Percentiles rank a stretch among this genome's conserved stretches.
Evolutionary conservation across 1,284 basidiomycete genomes (phyloP).

Genomic region (Austroboletus olivaceoglutinosus): DNA sequence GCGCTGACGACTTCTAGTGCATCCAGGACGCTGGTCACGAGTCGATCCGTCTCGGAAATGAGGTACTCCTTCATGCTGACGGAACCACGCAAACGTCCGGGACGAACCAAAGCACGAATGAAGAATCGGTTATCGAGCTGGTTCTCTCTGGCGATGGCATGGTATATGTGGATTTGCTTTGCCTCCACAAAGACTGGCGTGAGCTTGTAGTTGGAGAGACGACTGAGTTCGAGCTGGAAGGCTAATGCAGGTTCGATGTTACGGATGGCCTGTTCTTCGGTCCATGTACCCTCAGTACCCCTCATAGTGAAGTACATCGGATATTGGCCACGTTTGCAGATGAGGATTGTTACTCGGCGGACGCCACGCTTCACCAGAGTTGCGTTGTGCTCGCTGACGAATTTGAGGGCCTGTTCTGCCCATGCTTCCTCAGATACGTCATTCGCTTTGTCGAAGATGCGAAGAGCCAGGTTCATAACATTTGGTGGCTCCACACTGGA

Average conservation of each 20-base stretch:
- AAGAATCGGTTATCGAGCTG: constrained; percentile 98
- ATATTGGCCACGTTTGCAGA: constrained; percentile 90
- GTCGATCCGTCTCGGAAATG: constrained; percentile 95
- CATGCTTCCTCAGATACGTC: constrained; percentile 79
- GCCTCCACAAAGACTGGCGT: constrained; percentile 92
- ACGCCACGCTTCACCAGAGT: constrained; percentile 77
- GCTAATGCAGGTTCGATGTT: constrained; percentile 99
- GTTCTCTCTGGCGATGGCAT: constrained; percentile 93
- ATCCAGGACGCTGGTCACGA: constrained; percentile 93
- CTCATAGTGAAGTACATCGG: constrained; percentile 95
- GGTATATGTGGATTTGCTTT: constrained; percentile 96
- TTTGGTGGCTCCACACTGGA: constrained; percentile 77
- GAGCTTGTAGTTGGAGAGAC: constrained; percentile 96
- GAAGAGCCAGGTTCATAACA: constrained; percentile 91
- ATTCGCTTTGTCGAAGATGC: constrained; percentile 75
- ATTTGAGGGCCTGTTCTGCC: constrained; percentile 70
- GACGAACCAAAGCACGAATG: constrained; percentile 93
- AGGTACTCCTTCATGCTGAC: constrained; percentile 97
- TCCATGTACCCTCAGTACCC: constrained; percentile 75
- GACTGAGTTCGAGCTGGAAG: constrained; percentile 96
- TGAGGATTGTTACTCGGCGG: constrained; percentile 88
- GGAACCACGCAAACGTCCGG: constrained; percentile 86
- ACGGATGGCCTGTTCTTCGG: constrained; percentile 94
- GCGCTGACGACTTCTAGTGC: constrained; percentile 90
- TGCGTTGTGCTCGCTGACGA: constrained; percentile 71